Conservation (phyloP, 1,284 basidiomycete genomes). For the Lentinula novae-zelandiae region DNA sequence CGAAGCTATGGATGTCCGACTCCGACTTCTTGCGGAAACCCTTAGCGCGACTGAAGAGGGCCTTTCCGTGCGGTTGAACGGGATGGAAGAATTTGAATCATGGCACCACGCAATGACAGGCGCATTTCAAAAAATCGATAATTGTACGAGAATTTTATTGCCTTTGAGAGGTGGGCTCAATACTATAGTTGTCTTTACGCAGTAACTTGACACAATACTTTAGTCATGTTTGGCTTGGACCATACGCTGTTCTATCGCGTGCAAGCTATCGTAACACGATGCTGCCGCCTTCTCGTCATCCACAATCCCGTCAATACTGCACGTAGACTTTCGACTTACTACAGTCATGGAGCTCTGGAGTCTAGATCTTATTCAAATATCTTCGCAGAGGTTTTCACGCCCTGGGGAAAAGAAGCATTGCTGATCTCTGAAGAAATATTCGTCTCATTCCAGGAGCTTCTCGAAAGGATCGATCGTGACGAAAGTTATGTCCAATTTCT, state of each 20-base stretch:
- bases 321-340: not conserved
- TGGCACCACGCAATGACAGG: not conserved
- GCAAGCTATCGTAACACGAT: constrained; percentile 3
- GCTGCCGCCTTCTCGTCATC: constrained; percentile 8
- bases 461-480: not conserved
- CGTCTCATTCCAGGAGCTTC: constrained; percentile 4
- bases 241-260: constrained; percentile 3
- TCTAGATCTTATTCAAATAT: not conserved
- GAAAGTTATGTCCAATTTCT: not conserved
- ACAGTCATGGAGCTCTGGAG: not conserved
- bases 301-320: not conserved
- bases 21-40: constrained; percentile 6
- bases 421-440: constrained; percentile 2
- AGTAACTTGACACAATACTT: not conserved
- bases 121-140: not conserved
- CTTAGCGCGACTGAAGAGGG: constrained; percentile 6
- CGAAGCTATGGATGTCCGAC: constrained; percentile 5
- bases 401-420: constrained; percentile 9
- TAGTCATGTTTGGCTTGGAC: constrained; percentile 4
- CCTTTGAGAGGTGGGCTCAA: constrained; percentile 6
- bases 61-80: not conserved
- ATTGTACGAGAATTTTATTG: not conserved
- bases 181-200: not conserved
- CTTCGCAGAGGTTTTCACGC: constrained; percentile 5
- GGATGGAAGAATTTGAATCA: not conserved